A percentile compares a stretch with the other conserved stretches of the same genome.
These are phyloP conservation scores for Backusella tarrabulga DNA, from an alignment of 192 early-diverging fungal species.

Conservation along the genomic window DNA sequence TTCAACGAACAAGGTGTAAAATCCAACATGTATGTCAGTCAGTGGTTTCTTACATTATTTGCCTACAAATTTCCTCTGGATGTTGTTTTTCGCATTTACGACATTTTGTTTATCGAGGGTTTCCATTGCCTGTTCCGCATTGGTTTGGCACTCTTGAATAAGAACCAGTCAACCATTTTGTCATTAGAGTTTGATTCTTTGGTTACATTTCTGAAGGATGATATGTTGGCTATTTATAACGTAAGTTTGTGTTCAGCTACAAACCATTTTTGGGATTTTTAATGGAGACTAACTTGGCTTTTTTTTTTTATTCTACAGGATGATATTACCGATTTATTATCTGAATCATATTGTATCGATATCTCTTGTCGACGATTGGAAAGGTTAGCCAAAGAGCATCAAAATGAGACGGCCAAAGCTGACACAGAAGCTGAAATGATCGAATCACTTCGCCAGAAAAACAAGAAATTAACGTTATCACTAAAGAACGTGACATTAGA, in stretches of 20 bases:
- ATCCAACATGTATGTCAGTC: slow-evolving; percentile 94
- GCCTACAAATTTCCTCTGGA: slow-evolving; percentile 96
- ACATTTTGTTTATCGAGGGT: slow-evolving; percentile 92
- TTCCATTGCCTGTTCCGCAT: slow-evolving; percentile 82
- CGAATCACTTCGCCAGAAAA: slow-evolving; percentile 62
- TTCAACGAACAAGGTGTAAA: slow-evolving; percentile 78
- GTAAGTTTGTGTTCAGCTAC: slow-evolving; percentile 7
- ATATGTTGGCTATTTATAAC: slow-evolving; percentile 12
- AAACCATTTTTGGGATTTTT: neutral
- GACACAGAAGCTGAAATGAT: slow-evolving; percentile 66
- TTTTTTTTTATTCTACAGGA: slow-evolving; percentile 25
- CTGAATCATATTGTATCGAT: slow-evolving; percentile 74
- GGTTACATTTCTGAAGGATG: slow-evolving; percentile 16
- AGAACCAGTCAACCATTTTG: slow-evolving; percentile 15
- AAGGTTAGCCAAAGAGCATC: slow-evolving; percentile 68
- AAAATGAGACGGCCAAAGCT: slow-evolving; percentile 57
- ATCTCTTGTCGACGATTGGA: slow-evolving; percentile 68
- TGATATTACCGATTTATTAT: slow-evolving; percentile 70
- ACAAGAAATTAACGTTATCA: slow-evolving; percentile 56
- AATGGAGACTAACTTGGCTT: neutral
- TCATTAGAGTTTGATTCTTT: slow-evolving; percentile 13
- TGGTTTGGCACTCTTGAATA: slow-evolving; percentile 34
- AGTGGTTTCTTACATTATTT: slow-evolving; percentile 99
- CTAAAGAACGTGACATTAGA: slow-evolving; percentile 59
- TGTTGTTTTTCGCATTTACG: slow-evolving; percentile 86